Evolutionary conservation across 106 monocot species (phyloP).

Genomic region (Xerophyta viscosa): DNA sequence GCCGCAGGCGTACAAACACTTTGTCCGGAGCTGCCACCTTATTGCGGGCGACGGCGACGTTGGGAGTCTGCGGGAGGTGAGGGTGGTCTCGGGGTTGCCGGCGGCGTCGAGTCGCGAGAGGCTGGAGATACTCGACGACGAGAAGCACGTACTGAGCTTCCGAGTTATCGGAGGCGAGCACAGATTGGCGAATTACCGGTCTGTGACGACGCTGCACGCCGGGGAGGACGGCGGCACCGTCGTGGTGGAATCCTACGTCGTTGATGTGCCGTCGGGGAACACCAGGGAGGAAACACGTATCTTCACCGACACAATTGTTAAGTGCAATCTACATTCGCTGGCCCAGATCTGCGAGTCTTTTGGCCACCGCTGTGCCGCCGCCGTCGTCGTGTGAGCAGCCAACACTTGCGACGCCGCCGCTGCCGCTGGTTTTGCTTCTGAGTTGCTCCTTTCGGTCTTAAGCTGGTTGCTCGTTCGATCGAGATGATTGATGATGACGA

Average conservation of each 20-base stretch:
- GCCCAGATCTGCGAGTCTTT: conserved; percentile 24
- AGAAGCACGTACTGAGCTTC: conserved; percentile 53
- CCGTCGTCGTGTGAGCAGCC: neutral
- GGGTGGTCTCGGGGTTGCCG: conserved; percentile 52
- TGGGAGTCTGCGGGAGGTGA: conserved; percentile 47
- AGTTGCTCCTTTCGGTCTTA: no score
- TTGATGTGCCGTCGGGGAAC: conserved; percentile 59
- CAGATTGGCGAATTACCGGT: conserved; percentile 47
- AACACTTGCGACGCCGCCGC: no score
- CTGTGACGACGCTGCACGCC: conserved; percentile 58
- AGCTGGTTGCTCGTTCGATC: no score
- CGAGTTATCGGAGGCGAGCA: conserved; percentile 65
- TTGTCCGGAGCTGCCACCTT: conserved; percentile 55
- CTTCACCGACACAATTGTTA: conserved; percentile 60
- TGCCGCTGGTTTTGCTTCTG: no score
- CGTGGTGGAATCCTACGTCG: conserved; percentile 63
- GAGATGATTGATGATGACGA: no score
- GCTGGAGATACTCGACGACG: conserved; percentile 69
- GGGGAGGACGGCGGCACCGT: conserved; percentile 10
- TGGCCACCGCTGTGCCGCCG: neutral
- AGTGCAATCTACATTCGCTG: conserved; percentile 49
- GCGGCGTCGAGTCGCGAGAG: conserved; percentile 46
- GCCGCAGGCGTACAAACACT: conserved; percentile 59
- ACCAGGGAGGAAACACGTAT: conserved; percentile 44
- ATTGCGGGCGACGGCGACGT: conserved; percentile 27